Percentiles rank a stretch among this genome's conserved stretches.
These are phyloP conservation scores for Thozetella sp. DNA, from an alignment of 495 filamentous ascomycete species.

Conservation along the genomic window DNA sequence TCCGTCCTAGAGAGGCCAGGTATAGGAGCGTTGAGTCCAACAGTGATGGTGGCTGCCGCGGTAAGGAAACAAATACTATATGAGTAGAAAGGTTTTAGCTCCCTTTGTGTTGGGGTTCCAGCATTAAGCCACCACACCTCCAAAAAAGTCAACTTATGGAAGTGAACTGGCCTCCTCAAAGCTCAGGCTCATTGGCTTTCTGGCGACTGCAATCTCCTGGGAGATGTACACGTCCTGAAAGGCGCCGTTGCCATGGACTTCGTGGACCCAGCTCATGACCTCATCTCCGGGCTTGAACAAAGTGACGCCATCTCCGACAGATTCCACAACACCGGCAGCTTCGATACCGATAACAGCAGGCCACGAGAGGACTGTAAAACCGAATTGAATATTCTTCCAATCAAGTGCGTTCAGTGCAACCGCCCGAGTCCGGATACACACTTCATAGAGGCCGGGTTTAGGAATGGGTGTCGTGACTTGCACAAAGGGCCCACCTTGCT, in stretches of 20 bases:
- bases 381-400: slow-evolving; percentile 34
- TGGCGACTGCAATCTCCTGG: slow-evolving; percentile 32
- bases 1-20: neutral
- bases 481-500: too few species aligned
- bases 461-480: slow-evolving; percentile 20
- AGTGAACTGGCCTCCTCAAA: slow-evolving; percentile 45
- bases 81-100: neutral
- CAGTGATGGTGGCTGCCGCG: slow-evolving; percentile 25
- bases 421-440: slow-evolving; percentile 33
- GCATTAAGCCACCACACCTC: neutral
- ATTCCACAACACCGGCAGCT: slow-evolving; percentile 35
- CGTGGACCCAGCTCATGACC: slow-evolving; percentile 27
- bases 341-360: slow-evolving; percentile 40
- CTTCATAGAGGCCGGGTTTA: slow-evolving; percentile 24
- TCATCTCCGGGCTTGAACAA: slow-evolving; percentile 36
- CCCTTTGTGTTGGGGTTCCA: too few species aligned
- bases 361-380: slow-evolving; percentile 27
- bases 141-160: slow-evolving; percentile 27
- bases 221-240: slow-evolving; percentile 41
- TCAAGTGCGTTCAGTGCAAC: slow-evolving; percentile 40
- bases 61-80: slow-evolving; percentile 40
- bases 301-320: slow-evolving; percentile 26
- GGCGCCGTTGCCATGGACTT: slow-evolving; percentile 23
- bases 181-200: slow-evolving; percentile 33
- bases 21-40: slow-evolving; percentile 27